Evolutionary conservation across 1,284 basidiomycete species (phyloP).

Genomic region (Omphalotus olearius): DNA sequence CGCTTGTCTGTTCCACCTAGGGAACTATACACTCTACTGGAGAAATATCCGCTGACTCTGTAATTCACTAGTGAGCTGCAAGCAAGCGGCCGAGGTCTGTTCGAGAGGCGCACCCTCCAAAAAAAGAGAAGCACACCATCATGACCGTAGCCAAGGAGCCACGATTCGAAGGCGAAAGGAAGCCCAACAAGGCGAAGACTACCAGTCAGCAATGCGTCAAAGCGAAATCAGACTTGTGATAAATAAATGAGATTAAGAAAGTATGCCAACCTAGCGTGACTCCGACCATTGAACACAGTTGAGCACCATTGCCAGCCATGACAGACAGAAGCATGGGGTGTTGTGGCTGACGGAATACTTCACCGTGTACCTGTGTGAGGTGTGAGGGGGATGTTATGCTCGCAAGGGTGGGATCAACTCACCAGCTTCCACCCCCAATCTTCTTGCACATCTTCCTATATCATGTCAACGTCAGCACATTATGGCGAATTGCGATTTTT

Average conservation of each 20-base stretch:
- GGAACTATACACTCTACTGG: slow-evolving; percentile 80
- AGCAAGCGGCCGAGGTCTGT: slow-evolving; percentile 5
- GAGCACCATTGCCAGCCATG: slow-evolving; percentile 87
- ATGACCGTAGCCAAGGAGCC: slow-evolving; percentile 95
- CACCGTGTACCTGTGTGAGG: slow-evolving; percentile 63
- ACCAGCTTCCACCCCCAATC: slow-evolving; percentile 97
- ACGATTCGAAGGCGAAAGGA: slow-evolving; percentile 93
- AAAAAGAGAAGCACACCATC: slow-evolving; percentile 94
- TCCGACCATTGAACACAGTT: slow-evolving; percentile 84
- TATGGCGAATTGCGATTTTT: slow-evolving; percentile 1
- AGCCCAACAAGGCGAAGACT: slow-evolving; percentile 97
- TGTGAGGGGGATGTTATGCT: no score
- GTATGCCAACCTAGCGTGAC: slow-evolving; percentile 74
- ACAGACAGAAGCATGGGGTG: slow-evolving; percentile 81
- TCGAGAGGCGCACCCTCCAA: slow-evolving; percentile 59
- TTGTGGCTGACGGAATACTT: slow-evolving; percentile 87
- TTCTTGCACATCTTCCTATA: slow-evolving; percentile 92
- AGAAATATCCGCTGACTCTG: slow-evolving; percentile 88
- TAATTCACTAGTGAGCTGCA: background rate
- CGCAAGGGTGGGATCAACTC: no score
- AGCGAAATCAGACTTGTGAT: no score
- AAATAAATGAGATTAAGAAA: background rate
- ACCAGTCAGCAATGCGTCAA: background rate
- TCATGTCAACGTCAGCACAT: slow-evolving; percentile 7
- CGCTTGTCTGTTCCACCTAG: slow-evolving; percentile 79